Evolutionary conservation across 106 monocot genomes (phyloP).

Genomic region (Allium sativum): DNA sequence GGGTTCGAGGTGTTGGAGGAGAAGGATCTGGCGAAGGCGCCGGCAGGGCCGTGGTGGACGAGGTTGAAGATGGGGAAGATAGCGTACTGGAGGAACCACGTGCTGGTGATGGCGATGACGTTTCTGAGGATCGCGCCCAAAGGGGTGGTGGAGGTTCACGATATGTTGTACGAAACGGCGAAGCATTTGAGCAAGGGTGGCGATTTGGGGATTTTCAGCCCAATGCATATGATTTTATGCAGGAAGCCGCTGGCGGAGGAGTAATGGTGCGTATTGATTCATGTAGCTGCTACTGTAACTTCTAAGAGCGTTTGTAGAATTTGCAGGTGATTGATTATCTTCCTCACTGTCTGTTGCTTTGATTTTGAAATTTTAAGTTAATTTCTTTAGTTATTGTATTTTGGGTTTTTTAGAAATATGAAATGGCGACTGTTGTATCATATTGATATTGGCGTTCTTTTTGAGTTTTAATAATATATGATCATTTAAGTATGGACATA

Average conservation of each 20-base stretch:
- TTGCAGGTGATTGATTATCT: too few species aligned
- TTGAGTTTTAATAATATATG: too few species aligned
- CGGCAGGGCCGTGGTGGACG: slow-evolving; percentile 78
- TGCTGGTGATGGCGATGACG: slow-evolving; percentile 43
- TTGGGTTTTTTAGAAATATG: too few species aligned
- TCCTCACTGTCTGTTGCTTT: too few species aligned
- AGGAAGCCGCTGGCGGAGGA: slow-evolving; percentile 14
- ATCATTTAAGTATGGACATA: too few species aligned
- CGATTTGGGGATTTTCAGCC: slow-evolving; percentile 75
- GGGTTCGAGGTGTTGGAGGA: slow-evolving; percentile 74
- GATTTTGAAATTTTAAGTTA: too few species aligned
- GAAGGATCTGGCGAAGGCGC: slow-evolving; percentile 55
- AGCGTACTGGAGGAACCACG: slow-evolving; percentile 81
- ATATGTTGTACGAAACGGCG: slow-evolving; percentile 82
- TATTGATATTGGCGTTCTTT: too few species aligned
- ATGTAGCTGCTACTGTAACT: too few species aligned
- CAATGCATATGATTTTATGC: slow-evolving; percentile 88
- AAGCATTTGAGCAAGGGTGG: slow-evolving; percentile 52
- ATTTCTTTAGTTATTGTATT: too few species aligned
- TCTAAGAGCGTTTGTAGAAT: too few species aligned
- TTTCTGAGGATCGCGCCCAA: slow-evolving; percentile 61
- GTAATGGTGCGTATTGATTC: too few species aligned
- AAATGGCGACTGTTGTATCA: too few species aligned
- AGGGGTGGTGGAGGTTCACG: slow-evolving; percentile 75
- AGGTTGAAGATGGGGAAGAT: slow-evolving; percentile 74